A percentile compares a stretch with the other conserved stretches of the same genome.
phyloP scores from a whole-genome alignment of 2,329 filamentous ascomycete species.

The Cadophora sp. region DNA sequence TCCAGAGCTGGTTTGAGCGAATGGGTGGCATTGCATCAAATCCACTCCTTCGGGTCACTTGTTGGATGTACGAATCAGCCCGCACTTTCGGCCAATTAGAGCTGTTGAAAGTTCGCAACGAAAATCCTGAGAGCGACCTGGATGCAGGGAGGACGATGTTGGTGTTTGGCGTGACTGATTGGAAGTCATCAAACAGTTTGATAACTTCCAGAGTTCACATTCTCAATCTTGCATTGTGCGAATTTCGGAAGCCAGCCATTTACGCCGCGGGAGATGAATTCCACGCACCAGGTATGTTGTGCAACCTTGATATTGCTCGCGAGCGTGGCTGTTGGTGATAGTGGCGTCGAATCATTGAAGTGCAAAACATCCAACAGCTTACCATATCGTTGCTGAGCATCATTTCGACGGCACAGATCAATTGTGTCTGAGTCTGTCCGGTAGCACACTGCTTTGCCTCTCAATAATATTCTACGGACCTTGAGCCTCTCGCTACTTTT shows the following conservation, averaged over 20 bases:
- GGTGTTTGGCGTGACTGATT: background rate
- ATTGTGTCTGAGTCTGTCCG: background rate
- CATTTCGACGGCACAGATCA: too few relatives aligned
- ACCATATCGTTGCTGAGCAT: too few relatives aligned
- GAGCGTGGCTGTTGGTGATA: background rate
- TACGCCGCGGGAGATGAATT: background rate
- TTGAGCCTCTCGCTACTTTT: background rate
- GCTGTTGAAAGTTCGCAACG: background rate
- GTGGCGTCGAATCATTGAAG: background rate
- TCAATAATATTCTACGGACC: background rate
- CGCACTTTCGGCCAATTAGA: background rate
- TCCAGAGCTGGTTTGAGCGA: background rate
- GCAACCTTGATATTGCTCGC: background rate
- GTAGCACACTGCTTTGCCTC: conserved; percentile 3
- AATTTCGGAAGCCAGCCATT: background rate
- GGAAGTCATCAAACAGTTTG: background rate
- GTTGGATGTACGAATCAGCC: background rate
- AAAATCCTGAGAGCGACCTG: background rate
- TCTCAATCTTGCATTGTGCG: background rate
- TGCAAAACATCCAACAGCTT: too few relatives aligned
- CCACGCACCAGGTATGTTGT: background rate
- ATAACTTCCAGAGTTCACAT: background rate
- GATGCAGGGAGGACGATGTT: background rate
- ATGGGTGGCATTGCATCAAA: background rate
- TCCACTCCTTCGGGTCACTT: background rate